Percentiles rank a stretch among this genome's conserved stretches.
Conservation (phyloP, 1,284 basidiomycete genomes). For the Vanrija sp. region DNA sequence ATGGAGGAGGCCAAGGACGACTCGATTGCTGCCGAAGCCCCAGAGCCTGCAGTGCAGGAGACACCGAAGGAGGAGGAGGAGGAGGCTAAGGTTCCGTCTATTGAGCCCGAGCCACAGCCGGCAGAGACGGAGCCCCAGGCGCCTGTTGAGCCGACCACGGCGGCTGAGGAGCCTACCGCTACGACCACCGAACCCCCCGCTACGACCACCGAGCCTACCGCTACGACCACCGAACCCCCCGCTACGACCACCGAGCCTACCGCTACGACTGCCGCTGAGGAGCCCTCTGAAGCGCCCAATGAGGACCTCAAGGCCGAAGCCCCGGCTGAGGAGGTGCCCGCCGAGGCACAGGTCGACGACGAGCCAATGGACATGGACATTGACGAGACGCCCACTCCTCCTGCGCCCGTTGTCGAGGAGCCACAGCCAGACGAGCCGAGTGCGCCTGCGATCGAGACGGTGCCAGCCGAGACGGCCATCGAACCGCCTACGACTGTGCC, state of each 20-base stretch:
- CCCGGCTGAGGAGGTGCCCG: neutral
- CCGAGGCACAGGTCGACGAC: neutral
- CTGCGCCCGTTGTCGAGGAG: neutral
- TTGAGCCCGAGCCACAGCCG: neutral
- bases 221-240: neutral
- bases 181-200: neutral
- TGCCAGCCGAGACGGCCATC: neutral
- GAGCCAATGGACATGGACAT: conserved; percentile 2
- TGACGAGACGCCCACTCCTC: neutral
- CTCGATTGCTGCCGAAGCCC: no score
- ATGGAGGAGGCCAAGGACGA: no score
- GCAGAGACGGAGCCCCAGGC: neutral
- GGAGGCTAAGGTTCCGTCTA: neutral
- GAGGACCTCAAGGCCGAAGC: neutral
- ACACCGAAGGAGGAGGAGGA: neutral
- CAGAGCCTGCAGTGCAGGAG: neutral
- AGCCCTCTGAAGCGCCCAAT: neutral
- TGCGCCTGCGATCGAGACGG: neutral
- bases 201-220: neutral
- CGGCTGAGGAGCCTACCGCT: neutral
- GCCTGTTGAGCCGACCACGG: neutral
- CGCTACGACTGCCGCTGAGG: neutral
- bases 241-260: neutral
- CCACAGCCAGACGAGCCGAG: neutral
- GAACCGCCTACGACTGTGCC: neutral